Conservation (phyloP, 1,139 yeast genomes). For the Hanseniaspora uvarum region DNA sequence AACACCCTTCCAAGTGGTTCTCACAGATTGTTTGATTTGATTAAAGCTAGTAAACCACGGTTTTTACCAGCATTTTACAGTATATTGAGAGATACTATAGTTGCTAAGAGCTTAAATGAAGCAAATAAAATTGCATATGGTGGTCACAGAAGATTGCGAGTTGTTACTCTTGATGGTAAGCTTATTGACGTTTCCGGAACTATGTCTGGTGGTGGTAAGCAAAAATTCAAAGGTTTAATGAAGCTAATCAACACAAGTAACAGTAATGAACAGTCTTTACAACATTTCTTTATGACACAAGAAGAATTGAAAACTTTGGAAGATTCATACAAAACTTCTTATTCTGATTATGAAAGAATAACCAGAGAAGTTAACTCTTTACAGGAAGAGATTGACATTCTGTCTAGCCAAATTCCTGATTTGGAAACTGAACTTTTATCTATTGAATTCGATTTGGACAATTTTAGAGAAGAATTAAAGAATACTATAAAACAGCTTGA, state of each 20-base stretch:
- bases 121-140: constrained; percentile 90
- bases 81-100: constrained; percentile 76
- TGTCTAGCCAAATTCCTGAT: constrained; percentile 60
- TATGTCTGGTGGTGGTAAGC: constrained; percentile 90
- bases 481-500: constrained; percentile 27
- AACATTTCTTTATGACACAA: constrained; percentile 32
- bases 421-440: constrained; percentile 56
- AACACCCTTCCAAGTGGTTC: constrained; percentile 47
- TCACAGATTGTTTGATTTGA: constrained; percentile 76
- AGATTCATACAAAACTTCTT: constrained; percentile 43
- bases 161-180: constrained; percentile 87
- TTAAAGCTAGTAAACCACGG: constrained; percentile 52
- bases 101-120: constrained; percentile 64
- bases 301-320: constrained; percentile 39
- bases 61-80: constrained; percentile 86
- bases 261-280: constrained; percentile 27
- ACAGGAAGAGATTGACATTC: constrained; percentile 51
- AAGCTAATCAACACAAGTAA: constrained; percentile 23
- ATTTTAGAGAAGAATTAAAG: constrained; percentile 36
- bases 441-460: constrained; percentile 53
- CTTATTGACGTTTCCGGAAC: constrained; percentile 93
- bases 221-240: constrained; percentile 40
- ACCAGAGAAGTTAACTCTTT: constrained; percentile 44
- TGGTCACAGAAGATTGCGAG: constrained; percentile 59
- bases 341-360: constrained; percentile 46